A percentile compares a stretch with the other conserved stretches of the same genome.
Evolutionary conservation across 441 rosid species (phyloP).

Genomic region (Arabidopsis lyrata): DNA sequence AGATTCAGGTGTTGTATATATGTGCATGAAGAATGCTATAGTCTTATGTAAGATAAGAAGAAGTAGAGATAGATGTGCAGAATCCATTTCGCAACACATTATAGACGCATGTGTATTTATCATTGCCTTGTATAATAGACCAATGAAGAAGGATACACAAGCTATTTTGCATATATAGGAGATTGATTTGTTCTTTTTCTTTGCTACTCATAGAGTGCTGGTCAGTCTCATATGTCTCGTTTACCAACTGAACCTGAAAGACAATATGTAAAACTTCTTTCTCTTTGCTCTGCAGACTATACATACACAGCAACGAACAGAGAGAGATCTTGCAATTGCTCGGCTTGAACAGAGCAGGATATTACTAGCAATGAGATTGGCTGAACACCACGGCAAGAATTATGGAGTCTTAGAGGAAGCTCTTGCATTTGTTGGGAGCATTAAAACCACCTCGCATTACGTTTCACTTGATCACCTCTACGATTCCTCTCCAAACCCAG

Average conservation of each 20-base stretch:
- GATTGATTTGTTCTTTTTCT: neutral
- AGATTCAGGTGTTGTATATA: neutral
- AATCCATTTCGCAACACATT: slow-evolving; percentile 1
- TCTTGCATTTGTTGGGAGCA: slow-evolving; percentile 77
- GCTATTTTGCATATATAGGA: slow-evolving; percentile 3
- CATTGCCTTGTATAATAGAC: neutral
- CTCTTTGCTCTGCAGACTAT: slow-evolving; percentile 58
- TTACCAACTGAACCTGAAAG: neutral
- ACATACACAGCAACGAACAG: slow-evolving; percentile 82
- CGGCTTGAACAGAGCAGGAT: slow-evolving; percentile 85
- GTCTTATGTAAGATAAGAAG: slow-evolving; percentile 9
- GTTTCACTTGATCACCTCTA: slow-evolving; percentile 68
- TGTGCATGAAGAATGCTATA: neutral
- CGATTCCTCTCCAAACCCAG: slow-evolving; percentile 44
- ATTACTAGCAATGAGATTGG: slow-evolving; percentile 77
- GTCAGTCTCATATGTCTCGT: neutral
- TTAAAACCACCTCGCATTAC: slow-evolving; percentile 52
- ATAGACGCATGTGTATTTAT: neutral
- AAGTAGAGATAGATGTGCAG: slow-evolving; percentile 1
- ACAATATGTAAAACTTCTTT: neutral
- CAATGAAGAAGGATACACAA: neutral
- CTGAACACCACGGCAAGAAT: slow-evolving; percentile 82
- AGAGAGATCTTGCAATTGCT: slow-evolving; percentile 87
- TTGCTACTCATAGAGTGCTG: neutral
- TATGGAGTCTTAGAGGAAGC: slow-evolving; percentile 89